Base-by-base conservation (phyloP, 2,329 filamentous ascomycete genomes). In the Aspergillus sp. region DNA sequence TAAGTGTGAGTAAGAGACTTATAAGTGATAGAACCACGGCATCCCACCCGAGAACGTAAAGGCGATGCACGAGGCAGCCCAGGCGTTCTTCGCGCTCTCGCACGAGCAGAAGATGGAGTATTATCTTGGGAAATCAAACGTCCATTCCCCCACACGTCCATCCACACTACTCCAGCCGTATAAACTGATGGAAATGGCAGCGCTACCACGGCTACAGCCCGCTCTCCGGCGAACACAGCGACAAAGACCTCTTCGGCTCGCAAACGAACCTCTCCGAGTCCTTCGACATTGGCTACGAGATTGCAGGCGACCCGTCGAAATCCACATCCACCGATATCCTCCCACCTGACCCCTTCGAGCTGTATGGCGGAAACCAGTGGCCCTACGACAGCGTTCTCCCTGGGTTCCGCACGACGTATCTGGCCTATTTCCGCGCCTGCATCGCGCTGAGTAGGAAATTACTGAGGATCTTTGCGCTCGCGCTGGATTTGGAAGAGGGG, bases 71-170 rank as follows among this genome's bases (percentile, higher is more conserved):
- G 8, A 50, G 8, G 61, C 59, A 3, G 77, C 78, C 0, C 77
- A 75, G 41, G 65, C 69, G 1, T 82, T 82, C 70, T 82, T 82
- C 62, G 68, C 67, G 3, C 69, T 80, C 2, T 68, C 76, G 0
- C 71, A 76, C 4, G 73, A 79, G 34, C 74, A 75, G 63, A 82
- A 82, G 63, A 76, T 81, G 73, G 74, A 78, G 9, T 74, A 76
- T 3, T 79, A 75, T 61, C 79, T 73, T 15, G 70, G 67, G 9
- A 71, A 71, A 3, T 71, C 70, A 0, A 61, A 66, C 46, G 70
- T 70, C 19, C 1, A 19, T 19, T 19, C 19, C 19, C 19, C 2
- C 1, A 19, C 2, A 1, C 19, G 2, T 19, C 19, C 19, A 19
- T 19, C 19, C 19, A 19, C 19, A 19, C 19, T 19, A 1, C 19